Evolutionary conservation across 345 rosid genomes (phyloP).

Genomic region (Rhodamnia rubescens): DNA sequence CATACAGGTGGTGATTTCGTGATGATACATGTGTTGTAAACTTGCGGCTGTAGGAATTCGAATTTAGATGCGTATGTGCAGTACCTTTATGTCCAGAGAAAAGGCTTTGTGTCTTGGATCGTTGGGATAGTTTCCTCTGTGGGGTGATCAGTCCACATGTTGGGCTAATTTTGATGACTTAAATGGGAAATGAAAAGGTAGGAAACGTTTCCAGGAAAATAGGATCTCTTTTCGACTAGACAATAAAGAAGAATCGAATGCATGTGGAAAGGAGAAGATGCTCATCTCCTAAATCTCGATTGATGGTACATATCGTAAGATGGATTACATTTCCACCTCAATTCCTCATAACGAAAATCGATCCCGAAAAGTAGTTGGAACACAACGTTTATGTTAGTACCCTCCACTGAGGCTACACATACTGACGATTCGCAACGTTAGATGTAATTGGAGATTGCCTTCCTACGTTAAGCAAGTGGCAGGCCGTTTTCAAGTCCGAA

Average conservation of each 20-base stretch:
- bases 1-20: not conserved
- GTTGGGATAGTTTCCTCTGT: not conserved
- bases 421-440: not conserved
- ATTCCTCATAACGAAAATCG: not conserved
- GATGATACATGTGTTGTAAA: not conserved
- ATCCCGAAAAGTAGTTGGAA: not conserved
- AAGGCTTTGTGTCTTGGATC: not conserved
- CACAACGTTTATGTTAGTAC: not conserved
- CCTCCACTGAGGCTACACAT: not conserved
- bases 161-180: not conserved
- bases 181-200: not conserved
- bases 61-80: not conserved
- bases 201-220: not conserved
- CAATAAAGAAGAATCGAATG: not conserved
- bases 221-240: not conserved
- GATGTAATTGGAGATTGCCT: not conserved
- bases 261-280: not conserved
- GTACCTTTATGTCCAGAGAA: not conserved
- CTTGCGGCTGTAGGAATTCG: not conserved
- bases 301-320: not conserved
- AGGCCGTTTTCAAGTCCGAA: not conserved
- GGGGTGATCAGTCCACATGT: not conserved
- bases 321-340: not conserved
- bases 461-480: not conserved
- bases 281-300: not conserved